phyloP scores from a whole-genome alignment of 2,329 filamentous ascomycete species.

The Fusarium lyarnte region DNA sequence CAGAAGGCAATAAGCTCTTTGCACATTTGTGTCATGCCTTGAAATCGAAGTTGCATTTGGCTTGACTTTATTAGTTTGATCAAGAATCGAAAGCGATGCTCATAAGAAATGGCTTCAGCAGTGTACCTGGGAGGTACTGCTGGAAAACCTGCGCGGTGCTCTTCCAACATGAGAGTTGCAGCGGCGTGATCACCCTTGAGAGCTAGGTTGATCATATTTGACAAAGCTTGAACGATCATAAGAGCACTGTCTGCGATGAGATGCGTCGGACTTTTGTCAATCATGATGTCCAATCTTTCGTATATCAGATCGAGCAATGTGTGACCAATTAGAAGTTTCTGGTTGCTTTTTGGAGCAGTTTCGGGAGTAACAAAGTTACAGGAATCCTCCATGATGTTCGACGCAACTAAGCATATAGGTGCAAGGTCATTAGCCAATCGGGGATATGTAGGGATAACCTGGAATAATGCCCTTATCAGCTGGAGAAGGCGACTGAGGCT shows the following conservation, averaged over 20 bases:
- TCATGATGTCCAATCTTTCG: conserved; percentile 54
- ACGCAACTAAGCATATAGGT: conserved; percentile 49
- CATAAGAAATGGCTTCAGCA: conserved; percentile 62
- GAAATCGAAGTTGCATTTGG: conserved; percentile 89
- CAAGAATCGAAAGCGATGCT: conserved; percentile 76
- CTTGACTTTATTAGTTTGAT: conserved; percentile 81
- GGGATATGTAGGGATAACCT: conserved; percentile 56
- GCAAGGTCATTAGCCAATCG: conserved; percentile 57
- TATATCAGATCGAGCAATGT: conserved; percentile 56
- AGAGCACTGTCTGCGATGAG: conserved; percentile 58
- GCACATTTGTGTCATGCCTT: conserved; percentile 80
- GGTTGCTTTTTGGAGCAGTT: conserved; percentile 40
- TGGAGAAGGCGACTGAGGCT: conserved; percentile 55
- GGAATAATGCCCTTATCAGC: conserved; percentile 54
- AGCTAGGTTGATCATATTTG: conserved; percentile 55
- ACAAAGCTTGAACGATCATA: conserved; percentile 52
- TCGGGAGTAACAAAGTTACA: conserved; percentile 34
- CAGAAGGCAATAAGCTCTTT: conserved; percentile 74
- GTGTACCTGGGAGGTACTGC: conserved; percentile 52
- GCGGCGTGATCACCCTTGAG: conserved; percentile 51
- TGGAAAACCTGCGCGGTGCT: conserved; percentile 46
- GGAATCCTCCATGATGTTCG: conserved; percentile 47
- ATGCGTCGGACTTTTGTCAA: conserved; percentile 66
- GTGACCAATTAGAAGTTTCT: conserved; percentile 53
- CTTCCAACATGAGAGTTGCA: conserved; percentile 44